Percentiles rank a stretch among this genome's conserved stretches.
phyloP scores from a whole-genome alignment of 306 rosid species.

The Cicer bijugum region DNA sequence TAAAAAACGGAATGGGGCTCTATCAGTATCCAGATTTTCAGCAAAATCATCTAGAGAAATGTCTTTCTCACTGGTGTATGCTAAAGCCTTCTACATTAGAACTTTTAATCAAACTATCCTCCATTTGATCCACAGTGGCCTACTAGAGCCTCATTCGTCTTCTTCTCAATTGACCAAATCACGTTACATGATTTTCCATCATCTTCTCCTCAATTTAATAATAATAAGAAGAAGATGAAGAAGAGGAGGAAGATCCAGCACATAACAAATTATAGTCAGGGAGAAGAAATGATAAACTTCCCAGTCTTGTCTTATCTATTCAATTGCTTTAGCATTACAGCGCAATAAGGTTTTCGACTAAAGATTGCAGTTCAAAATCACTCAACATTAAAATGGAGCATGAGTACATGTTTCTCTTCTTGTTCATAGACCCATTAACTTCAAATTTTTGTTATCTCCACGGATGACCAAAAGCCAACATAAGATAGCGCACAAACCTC shows the following conservation, averaged over 20 bases:
- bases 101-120: constrained; percentile 4
- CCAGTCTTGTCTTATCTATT: not conserved
- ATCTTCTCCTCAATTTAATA: constrained; percentile 25
- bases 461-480: constrained; percentile 31
- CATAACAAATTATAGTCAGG: not conserved
- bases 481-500: constrained; percentile 65
- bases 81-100: not conserved
- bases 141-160: constrained; percentile 19
- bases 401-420: constrained; percentile 26
- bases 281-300: constrained; percentile 2
- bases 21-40: not conserved
- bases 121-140: constrained; percentile 14
- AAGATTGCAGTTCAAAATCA: constrained; percentile 19
- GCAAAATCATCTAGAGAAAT: constrained; percentile 10
- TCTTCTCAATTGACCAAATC: constrained; percentile 2
- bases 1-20: not conserved
- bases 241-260: not conserved
- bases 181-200: not conserved
- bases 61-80: not conserved
- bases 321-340: constrained; percentile 7
- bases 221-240: not conserved
- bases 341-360: constrained; percentile 4
- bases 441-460: constrained; percentile 30
- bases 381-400: constrained; percentile 14
- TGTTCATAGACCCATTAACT: constrained; percentile 19